A percentile compares a stretch with the other conserved stretches of the same genome.
Evolutionary conservation across 345 rosid genomes (phyloP).

Genomic region (Trapa incisa): DNA sequence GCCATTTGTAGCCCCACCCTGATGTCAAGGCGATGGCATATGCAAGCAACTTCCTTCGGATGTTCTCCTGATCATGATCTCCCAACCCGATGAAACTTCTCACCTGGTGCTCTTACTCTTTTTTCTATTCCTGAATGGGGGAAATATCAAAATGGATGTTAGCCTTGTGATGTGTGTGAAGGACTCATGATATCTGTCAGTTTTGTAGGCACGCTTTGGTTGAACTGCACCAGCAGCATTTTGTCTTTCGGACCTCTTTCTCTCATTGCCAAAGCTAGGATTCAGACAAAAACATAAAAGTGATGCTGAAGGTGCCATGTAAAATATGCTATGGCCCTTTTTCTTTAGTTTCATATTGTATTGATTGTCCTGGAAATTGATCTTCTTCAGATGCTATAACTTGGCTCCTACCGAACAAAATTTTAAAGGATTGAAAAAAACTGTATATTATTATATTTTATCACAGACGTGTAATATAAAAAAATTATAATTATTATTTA

Average conservation of each 20-base stretch:
- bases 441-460: too few relatives aligned
- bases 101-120: neutral
- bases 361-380: neutral
- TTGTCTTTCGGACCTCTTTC: neutral
- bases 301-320: constrained; percentile 1
- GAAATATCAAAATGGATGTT: neutral
- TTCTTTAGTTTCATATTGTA: neutral
- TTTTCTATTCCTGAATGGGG: neutral
- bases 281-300: neutral
- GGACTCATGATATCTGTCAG: neutral
- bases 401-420: too few relatives aligned
- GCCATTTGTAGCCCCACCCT: constrained; percentile 72
- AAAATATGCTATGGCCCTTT: neutral
- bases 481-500: too few relatives aligned
- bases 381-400: too few relatives aligned
- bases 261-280: neutral
- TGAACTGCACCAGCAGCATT: neutral
- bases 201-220: neutral
- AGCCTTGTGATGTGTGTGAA: neutral
- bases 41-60: constrained; percentile 69
- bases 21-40: constrained; percentile 98
- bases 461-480: too few relatives aligned
- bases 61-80: constrained; percentile 36
- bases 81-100: neutral
- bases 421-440: too few relatives aligned